Base-by-base conservation (phyloP, 192 early-diverging fungal genomes). In the Rhizophagus prolifer region DNA sequence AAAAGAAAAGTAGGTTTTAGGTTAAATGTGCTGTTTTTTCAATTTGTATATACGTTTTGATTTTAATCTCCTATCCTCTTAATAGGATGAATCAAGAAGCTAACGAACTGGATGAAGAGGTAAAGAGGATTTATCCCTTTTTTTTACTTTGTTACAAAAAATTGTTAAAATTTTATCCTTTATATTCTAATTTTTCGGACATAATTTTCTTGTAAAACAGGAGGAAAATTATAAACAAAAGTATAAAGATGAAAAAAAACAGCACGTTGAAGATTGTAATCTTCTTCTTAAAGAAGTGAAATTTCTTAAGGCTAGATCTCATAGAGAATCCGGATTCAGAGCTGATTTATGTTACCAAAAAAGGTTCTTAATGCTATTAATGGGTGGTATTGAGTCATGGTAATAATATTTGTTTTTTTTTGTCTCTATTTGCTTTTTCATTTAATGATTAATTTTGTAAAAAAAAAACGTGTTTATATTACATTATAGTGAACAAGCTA, bases 291-390 rank as follows among this genome's bases (percentile, higher is more conserved):
- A 69, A 58, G 75, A 76, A 21, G 54, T 76, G 4, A 25, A 34
- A n/a, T 76, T 58, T 59, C 46, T 65, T 14, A 76, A 76, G 60
- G 64, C 75, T 3, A 76, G 26, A 26, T 66, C 26, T 31, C 21
- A 36, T 36, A 41, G 75, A 8, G 75, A 76, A 76, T 41, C 64
- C 26, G 64, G 64, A 9, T 76, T 76, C 19, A 65, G 75, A 10
- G 75, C 75, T 0, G 75, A 76, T 38, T 44, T 76, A 28, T 34
- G 75, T 36, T 68, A 76, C 41, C 75, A 76, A 38, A 76, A 76
- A 26, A 76, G 50, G 21, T 76, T 76, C 36, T 31, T 76, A 68
- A 23, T 68, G 54, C 0, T 59, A 23, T 30, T 76, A 6, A n/a
- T 76, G 13, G 64, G 75, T 68, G 75, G 65, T 8, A 30, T 28